Conservation (phyloP, 306 rosid genomes). For the Luffa aegyptiaca region DNA sequence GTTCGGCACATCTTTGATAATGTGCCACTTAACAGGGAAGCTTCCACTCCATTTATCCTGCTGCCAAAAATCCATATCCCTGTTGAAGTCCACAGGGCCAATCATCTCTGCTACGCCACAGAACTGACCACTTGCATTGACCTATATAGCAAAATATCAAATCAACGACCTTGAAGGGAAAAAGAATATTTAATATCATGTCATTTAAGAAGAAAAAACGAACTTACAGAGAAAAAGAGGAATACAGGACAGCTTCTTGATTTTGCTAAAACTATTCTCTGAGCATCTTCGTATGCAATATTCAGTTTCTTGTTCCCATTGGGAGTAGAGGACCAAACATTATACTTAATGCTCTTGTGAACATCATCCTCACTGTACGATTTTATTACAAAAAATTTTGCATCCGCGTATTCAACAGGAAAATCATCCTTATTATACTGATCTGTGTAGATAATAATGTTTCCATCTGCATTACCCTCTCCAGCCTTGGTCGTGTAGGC, state of each 20-base stretch:
- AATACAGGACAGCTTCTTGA: conserved; percentile 62
- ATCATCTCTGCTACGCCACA: conserved; percentile 87
- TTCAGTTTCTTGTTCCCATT: conserved; percentile 86
- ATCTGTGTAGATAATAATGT: conserved; percentile 56
- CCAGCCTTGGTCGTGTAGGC: conserved; percentile 70
- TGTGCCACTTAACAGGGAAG: conserved; percentile 92
- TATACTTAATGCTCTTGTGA: conserved; percentile 90
- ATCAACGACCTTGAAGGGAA: not conserved
- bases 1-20: conserved; percentile 77
- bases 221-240: conserved; percentile 74
- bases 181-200: not conserved
- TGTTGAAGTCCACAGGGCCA: conserved; percentile 66
- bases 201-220: not conserved
- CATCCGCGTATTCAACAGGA: conserved; percentile 49
- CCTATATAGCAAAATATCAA: conserved; percentile 30
- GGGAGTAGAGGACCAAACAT: conserved; percentile 94
- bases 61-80: conserved; percentile 97
- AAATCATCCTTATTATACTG: conserved; percentile 74
- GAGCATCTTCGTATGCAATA: conserved; percentile 64
- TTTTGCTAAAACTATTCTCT: conserved; percentile 48
- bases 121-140: conserved; percentile 91
- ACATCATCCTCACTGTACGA: conserved; percentile 98
- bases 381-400: conserved; percentile 81
- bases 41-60: conserved; percentile 98
- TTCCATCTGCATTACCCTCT: conserved; percentile 57